Evolutionary conservation across 2,329 filamentous ascomycete genomes (phyloP).

Genomic region (Calycina marina): DNA sequence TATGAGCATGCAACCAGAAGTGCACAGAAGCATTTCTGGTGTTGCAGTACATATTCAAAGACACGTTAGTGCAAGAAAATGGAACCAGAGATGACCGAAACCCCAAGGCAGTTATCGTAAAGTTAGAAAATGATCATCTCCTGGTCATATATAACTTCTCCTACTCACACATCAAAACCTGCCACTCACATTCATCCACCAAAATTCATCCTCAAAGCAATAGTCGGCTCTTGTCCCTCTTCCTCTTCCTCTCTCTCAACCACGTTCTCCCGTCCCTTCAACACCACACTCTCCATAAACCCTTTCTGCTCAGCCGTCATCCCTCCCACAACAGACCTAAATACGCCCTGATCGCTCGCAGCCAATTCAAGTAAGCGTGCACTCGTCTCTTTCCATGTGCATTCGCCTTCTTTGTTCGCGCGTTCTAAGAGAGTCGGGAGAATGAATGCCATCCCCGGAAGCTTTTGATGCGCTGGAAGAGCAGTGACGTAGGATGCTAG

Average conservation of each 20-base stretch:
- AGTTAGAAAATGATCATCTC: no score
- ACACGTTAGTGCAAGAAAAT: no score
- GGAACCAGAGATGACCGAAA: no score
- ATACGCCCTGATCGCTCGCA: slow-evolving; percentile 54
- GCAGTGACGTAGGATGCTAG: slow-evolving; percentile 56
- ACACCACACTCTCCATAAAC: slow-evolving; percentile 71
- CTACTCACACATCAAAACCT: no score
- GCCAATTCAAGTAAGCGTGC: slow-evolving; percentile 68
- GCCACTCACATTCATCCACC: slow-evolving; percentile 36
- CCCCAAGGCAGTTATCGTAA: no score
- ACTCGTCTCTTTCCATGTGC: slow-evolving; percentile 57
- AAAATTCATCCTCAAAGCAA: slow-evolving; percentile 94
- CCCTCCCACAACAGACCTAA: slow-evolving; percentile 57
- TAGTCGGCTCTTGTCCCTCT: slow-evolving; percentile 54
- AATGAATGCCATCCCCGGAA: slow-evolving; percentile 58
- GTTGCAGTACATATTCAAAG: no score
- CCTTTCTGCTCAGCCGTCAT: slow-evolving; percentile 57
- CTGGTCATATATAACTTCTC: no score
- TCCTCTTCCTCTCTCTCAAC: slow-evolving; percentile 27
- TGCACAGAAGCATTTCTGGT: no score
- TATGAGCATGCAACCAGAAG: no score
- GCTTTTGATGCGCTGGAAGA: slow-evolving; percentile 30
- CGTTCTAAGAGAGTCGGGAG: slow-evolving; percentile 63
- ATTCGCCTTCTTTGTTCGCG: slow-evolving; percentile 47
- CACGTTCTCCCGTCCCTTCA: slow-evolving; percentile 37